These are phyloP conservation scores for Alnus glutinosa DNA, from an alignment of 306 rosid species.

Conservation along the genomic window DNA sequence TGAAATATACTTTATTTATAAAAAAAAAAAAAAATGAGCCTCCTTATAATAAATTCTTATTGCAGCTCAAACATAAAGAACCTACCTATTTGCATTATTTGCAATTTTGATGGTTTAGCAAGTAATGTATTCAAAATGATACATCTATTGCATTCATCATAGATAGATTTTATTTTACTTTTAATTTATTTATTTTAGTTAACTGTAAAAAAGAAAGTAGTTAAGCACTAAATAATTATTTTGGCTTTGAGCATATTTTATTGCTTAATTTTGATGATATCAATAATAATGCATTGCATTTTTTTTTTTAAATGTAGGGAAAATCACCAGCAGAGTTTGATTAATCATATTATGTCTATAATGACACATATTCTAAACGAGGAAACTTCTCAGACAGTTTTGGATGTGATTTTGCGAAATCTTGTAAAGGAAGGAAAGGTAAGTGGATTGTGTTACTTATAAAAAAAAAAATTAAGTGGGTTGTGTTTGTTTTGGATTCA, in stretches of 20 bases:
- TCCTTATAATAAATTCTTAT: conserved; percentile 2
- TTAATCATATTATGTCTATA: conserved; percentile 65
- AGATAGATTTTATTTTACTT: not conserved
- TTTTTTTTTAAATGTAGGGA: conserved; percentile 43
- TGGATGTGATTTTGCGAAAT: conserved; percentile 74
- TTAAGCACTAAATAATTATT: not conserved
- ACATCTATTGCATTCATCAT: not conserved
- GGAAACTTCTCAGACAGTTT: conserved; percentile 67
- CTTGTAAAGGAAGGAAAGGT: conserved; percentile 68
- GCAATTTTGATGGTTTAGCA: not conserved
- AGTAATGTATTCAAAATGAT: not conserved
- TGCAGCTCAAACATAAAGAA: conserved; percentile 7
- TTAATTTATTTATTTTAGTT: not conserved
- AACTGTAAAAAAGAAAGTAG: not conserved
- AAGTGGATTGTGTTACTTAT: conserved; percentile 16
- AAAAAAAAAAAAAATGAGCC: not conserved
- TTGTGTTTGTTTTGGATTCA: not conserved
- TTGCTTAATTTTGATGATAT: conserved; percentile 24
- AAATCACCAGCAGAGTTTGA: conserved; percentile 62
- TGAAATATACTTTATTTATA: not conserved
- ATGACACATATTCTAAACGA: conserved; percentile 52
- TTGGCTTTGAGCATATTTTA: conserved; percentile 2
- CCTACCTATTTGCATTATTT: not conserved
- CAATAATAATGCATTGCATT: conserved; percentile 9
- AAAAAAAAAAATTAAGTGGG: conserved; percentile 22